Percentiles rank a stretch among this genome's conserved stretches.
Conservation (phyloP, 805 yeast species). For the Yarrowia yakushimensis region DNA sequence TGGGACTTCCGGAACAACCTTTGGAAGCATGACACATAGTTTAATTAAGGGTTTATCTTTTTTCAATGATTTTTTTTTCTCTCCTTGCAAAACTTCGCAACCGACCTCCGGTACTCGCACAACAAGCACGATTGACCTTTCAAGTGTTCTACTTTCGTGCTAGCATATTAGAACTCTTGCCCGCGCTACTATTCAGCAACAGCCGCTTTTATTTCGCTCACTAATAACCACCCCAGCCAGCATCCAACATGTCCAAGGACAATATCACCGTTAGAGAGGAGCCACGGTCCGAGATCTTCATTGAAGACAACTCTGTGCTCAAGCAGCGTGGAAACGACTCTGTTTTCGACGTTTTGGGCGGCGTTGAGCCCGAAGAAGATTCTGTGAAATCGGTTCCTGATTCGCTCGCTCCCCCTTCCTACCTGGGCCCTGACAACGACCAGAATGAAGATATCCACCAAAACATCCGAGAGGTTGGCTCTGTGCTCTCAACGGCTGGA, state of each 20-base stretch:
- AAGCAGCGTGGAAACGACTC: background rate
- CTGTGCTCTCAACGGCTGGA: background rate
- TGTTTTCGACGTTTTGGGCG: background rate
- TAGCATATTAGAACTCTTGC: constrained; percentile 30
- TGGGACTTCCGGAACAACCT: constrained; percentile 1
- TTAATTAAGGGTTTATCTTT: background rate
- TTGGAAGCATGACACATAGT: background rate
- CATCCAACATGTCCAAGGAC: background rate
- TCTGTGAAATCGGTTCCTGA: background rate
- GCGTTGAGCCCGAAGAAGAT: background rate
- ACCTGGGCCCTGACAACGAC: background rate
- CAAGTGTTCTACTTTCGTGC: constrained; percentile 35
- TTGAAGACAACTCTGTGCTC: background rate
- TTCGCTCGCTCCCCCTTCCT: background rate
- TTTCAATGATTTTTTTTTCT: background rate
- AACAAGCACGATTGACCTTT: constrained; percentile 30
- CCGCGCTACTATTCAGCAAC: background rate
- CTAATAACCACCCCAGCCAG: background rate
- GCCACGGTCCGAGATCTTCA: background rate
- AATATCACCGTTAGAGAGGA: constrained; percentile 6
- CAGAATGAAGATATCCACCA: background rate
- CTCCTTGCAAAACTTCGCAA: background rate
- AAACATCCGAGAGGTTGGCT: background rate
- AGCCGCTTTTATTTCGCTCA: background rate
- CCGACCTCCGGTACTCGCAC: background rate